Evolutionary conservation across 129 eudicot species (phyloP).

Genomic region (Flaveria robusta): DNA sequence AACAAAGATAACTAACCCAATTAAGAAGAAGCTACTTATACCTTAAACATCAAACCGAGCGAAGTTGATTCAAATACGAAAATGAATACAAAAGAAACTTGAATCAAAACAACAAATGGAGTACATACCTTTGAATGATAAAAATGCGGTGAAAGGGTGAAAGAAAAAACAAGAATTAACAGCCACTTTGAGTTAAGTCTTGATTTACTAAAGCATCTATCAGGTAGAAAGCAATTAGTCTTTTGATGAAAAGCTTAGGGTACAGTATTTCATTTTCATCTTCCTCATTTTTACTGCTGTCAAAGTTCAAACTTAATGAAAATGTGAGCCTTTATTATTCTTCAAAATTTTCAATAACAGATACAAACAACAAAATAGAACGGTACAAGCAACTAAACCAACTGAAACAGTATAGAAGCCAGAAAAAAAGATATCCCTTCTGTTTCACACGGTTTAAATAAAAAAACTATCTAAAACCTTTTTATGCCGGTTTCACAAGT

Average conservation of each 20-base stretch:
- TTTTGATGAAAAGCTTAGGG: not conserved
- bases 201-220: not conserved
- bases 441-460: not conserved
- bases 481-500: slow-evolving; percentile 21
- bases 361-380: slow-evolving; percentile 26
- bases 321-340: slow-evolving; percentile 23
- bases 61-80: slow-evolving; percentile 21
- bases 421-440: not conserved
- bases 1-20: slow-evolving; percentile 17
- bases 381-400: slow-evolving; percentile 17
- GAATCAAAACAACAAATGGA: slow-evolving; percentile 1
- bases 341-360: slow-evolving; percentile 20
- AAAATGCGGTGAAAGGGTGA: not conserved
- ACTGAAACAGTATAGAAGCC: slow-evolving; percentile 17
- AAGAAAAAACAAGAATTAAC: not conserved
- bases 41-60: slow-evolving; percentile 17
- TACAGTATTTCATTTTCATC: not conserved
- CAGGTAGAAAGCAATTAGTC: not conserved
- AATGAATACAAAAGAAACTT: slow-evolving; percentile 10
- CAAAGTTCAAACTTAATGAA: slow-evolving; percentile 10
- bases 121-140: slow-evolving; percentile 4
- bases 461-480: slow-evolving; percentile 6
- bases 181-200: not conserved
- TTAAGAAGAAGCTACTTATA: slow-evolving; percentile 6
- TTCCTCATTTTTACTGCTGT: slow-evolving; percentile 8